Base-by-base conservation (phyloP, 2,329 filamentous ascomycete genomes). In the Ramichloridium luteum region DNA sequence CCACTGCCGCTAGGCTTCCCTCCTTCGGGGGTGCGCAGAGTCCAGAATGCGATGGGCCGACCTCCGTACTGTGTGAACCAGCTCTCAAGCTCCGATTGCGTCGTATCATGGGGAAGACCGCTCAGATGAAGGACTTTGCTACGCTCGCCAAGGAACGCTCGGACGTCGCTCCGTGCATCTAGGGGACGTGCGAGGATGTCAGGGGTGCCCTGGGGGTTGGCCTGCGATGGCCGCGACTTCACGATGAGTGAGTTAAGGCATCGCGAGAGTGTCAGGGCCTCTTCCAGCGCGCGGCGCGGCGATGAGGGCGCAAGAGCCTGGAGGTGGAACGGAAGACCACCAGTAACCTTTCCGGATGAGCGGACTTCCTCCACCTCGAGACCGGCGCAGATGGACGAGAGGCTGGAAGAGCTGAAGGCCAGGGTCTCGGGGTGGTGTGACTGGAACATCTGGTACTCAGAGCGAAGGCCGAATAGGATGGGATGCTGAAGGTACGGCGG, bases 1-100 rank as follows among this genome's bases (percentile, higher is more conserved):
- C 90, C 90, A 33, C 88, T 93, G 26, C 90, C 90, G 6, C 90
- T 98, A n/a, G 90, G 90, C 68, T 98, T 98, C 63, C 96, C 90
- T 63, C 96, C 90, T 60, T 98, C 90, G 3, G 90, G 90, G 10
- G 90, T 98, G 40, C 88, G 81, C 30, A 98, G 71, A 12, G 90
- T 98, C 90, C 90, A 98, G 64, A 98, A 98, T 13, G 90, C 90
- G 62, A 98, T 98, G 16, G 90, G 90, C 26, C 90, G 81, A 30
- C 90, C 90, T 43, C 90, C 90, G 55, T 93, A 98, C 60, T 98
- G 90, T 16, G 90, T 98, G 56, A 96, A 98, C 90, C 90, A 98
- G 62, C 86, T 94, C 65, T 98, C 90, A 14, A 98, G 72, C 64
- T 98, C 90, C 3, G 88, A 96, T 62, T 98, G 90, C 2, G 90